Base-by-base conservation (phyloP, 441 rosid species). In the Pelargonium myrrhifolium region DNA sequence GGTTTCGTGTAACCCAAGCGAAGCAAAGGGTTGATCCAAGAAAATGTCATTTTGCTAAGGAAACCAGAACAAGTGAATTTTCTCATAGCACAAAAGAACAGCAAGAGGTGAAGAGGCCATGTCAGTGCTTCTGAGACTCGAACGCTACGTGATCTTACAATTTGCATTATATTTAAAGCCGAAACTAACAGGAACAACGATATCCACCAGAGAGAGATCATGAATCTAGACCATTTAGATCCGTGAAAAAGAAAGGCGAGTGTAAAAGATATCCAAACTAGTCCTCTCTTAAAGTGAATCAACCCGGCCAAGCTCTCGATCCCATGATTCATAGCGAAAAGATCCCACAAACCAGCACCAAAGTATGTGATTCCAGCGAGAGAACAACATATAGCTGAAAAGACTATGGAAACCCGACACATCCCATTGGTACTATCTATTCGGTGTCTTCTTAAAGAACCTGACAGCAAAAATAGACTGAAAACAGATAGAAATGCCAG, bases 11-110 rank as follows among this genome's bases (percentile, higher is more conserved):
- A 80, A 42, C 97, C 98, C 70, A 77, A 64, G 0, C 80, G 71
- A 67, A 93, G 93, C 76, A 93, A 77, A 51, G 87, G 81, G 77
- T 82, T 84, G 60, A 89, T 78, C 96, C 98, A 93, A 51, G 96
- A 89, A 77, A 93, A 93, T 0, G 83, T 71, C 68, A 93, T 58
- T 72, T 71, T 80, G 75, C 89, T 85, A 74, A 88, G 67, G 66
- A 87, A 86, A 20, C 79, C 64, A 35, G 47, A 67, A 71, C 65
- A 37, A 39, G 71, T 62, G 42, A 66, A 70, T 70, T 75, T 86
- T 73, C 82, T 80, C 43, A 81, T 77, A 45, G 83, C 85, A 79
- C 84, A 87, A 58, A 85, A 49, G 64, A 89, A 75, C 64, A 90
- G 86, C 72, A 87, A 60, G 39, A 85, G 55, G 77, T 77, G 77